Conservation (phyloP, 2,329 filamentous ascomycete genomes). For the Didymella exigua region DNA sequence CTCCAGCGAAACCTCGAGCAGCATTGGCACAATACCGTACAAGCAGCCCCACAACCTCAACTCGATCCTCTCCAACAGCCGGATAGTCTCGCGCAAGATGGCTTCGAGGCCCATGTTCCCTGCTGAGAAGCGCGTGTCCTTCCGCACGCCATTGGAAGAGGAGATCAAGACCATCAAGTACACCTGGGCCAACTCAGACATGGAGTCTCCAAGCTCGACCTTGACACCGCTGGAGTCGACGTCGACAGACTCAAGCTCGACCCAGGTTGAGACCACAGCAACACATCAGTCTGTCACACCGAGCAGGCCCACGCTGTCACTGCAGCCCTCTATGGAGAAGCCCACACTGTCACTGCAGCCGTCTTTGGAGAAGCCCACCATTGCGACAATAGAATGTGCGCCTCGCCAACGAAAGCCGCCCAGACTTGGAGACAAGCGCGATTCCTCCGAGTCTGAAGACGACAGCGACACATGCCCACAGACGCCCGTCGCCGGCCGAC, state of each 20-base stretch:
- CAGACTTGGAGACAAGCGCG: conserved; percentile 51
- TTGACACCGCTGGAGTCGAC: conserved; percentile 27
- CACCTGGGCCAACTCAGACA: conserved; percentile 61
- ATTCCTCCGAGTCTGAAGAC: conserved; percentile 52
- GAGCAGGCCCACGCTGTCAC: conserved; percentile 19
- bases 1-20: conserved; percentile 46
- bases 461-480: conserved; percentile 58
- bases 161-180: conserved; percentile 63
- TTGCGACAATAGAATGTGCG: conserved; percentile 31
- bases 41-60: conserved; percentile 53
- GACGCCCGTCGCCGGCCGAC: conserved; percentile 59
- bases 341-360: conserved; percentile 13
- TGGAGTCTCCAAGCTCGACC: conserved; percentile 52
- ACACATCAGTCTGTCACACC: conserved; percentile 20
- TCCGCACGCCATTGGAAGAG: conserved; percentile 62
- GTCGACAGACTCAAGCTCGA: conserved; percentile 22
- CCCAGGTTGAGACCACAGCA: conserved; percentile 19
- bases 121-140: conserved; percentile 62
- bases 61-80: conserved; percentile 55
- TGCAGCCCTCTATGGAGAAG: conserved; percentile 21
- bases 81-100: conserved; percentile 47
- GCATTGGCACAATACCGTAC: conserved; percentile 48
- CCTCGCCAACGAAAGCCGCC: conserved; percentile 35
- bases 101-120: conserved; percentile 58
- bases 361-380: conserved; percentile 15